Conservation (phyloP, 2,329 filamentous ascomycete species). For the Claviceps digitariae region DNA sequence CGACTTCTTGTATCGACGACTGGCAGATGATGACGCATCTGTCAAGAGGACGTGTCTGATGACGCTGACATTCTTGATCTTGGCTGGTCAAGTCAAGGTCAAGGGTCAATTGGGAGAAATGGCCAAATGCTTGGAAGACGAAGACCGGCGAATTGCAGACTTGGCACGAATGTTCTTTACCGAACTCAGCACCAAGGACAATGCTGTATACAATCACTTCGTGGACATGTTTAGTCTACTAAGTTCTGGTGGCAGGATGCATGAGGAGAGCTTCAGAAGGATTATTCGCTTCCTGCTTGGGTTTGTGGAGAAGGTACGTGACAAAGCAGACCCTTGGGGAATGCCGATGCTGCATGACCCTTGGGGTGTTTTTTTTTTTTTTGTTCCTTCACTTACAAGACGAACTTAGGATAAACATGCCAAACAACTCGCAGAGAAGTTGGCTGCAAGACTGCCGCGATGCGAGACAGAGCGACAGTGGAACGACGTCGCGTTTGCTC, state of each 20-base stretch:
- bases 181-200: slow-evolving; percentile 93
- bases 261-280: slow-evolving; percentile 72
- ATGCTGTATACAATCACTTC: slow-evolving; percentile 98
- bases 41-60: slow-evolving; percentile 97
- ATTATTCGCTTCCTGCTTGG: slow-evolving; percentile 88
- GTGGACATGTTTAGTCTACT: slow-evolving; percentile 97
- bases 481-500: slow-evolving; percentile 91
- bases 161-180: slow-evolving; percentile 97
- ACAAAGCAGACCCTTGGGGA: neutral
- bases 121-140: slow-evolving; percentile 96
- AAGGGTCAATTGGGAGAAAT: slow-evolving; percentile 98
- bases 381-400: slow-evolving; percentile 1
- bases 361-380: neutral
- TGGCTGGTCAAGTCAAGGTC: slow-evolving; percentile 97
- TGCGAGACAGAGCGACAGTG: slow-evolving; percentile 92
- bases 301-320: slow-evolving; percentile 86
- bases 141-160: slow-evolving; percentile 88
- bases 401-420: slow-evolving; percentile 76
- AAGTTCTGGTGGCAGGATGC: slow-evolving; percentile 64
- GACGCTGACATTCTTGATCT: slow-evolving; percentile 93
- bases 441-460: slow-evolving; percentile 70
- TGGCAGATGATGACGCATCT: slow-evolving; percentile 76
- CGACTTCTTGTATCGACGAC: slow-evolving; percentile 86
- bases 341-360: slow-evolving; percentile 11
- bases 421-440: slow-evolving; percentile 82